These are phyloP conservation scores for Talaromyces islandicus DNA, from an alignment of 2,329 filamentous ascomycete genomes.

Conservation along the genomic window DNA sequence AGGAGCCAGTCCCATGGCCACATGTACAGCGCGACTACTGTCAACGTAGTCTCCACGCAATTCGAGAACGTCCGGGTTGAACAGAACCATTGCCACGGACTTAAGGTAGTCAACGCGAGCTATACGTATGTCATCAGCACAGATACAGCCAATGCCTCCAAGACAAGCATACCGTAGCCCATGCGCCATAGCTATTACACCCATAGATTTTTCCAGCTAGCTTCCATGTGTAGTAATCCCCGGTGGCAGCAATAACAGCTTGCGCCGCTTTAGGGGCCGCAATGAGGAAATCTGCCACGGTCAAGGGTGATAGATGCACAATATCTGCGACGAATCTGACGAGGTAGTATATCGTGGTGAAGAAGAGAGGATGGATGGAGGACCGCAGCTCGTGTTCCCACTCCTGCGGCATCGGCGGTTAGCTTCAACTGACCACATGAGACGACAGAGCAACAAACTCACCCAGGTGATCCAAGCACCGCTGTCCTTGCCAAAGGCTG, in stretches of 20 bases:
- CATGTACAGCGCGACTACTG: slow-evolving; percentile 67
- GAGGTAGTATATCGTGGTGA: slow-evolving; percentile 66
- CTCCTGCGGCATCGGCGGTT: slow-evolving; percentile 57
- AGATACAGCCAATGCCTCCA: background rate
- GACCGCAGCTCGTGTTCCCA: slow-evolving; percentile 85
- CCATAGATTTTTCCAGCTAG: slow-evolving; percentile 71
- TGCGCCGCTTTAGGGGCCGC: slow-evolving; percentile 70
- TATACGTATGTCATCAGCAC: slow-evolving; percentile 28
- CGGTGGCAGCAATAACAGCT: slow-evolving; percentile 67
- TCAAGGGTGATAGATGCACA: slow-evolving; percentile 47
- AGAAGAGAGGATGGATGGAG: slow-evolving; percentile 83
- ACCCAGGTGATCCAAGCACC: slow-evolving; percentile 97
- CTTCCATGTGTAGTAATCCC: slow-evolving; percentile 85
- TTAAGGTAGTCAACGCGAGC: slow-evolving; percentile 66
- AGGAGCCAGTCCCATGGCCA: slow-evolving; percentile 78
- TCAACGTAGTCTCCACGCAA: slow-evolving; percentile 84
- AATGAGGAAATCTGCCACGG: slow-evolving; percentile 62
- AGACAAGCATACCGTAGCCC: slow-evolving; percentile 56
- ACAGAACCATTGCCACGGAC: slow-evolving; percentile 95
- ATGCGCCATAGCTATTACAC: slow-evolving; percentile 54
- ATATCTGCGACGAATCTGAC: slow-evolving; percentile 40
- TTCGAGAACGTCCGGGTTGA: slow-evolving; percentile 93
- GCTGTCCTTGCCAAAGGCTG: slow-evolving; percentile 70
- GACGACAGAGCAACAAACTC: slow-evolving; percentile 25
- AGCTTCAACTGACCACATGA: slow-evolving; percentile 4